phyloP scores from a whole-genome alignment of 2,329 filamentous ascomycete species.

The Ophiostoma piceae region DNA sequence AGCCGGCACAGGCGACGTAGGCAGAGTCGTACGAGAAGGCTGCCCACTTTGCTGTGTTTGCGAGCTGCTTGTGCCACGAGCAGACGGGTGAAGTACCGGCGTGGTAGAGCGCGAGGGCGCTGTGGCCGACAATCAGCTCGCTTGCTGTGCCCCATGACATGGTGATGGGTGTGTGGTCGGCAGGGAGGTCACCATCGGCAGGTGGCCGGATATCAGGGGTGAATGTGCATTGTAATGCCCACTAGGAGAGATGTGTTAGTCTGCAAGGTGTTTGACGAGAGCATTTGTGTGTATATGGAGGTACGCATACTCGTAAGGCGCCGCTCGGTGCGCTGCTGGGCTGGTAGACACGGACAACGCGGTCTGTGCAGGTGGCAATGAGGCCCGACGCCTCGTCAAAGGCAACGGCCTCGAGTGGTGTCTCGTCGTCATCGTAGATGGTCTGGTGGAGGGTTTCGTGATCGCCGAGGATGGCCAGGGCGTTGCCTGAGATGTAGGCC shows the following conservation, averaged over 20 bases:
- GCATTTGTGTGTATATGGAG: background rate
- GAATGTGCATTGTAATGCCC: constrained; percentile 54
- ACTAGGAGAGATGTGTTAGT: constrained; percentile 38
- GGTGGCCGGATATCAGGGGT: constrained; percentile 24
- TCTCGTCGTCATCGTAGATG: constrained; percentile 75
- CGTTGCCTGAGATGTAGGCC: constrained; percentile 86
- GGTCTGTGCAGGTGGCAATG: constrained; percentile 68
- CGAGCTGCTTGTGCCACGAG: constrained; percentile 70
- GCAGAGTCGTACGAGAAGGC: constrained; percentile 80
- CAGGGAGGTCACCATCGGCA: constrained; percentile 41
- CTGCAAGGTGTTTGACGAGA: background rate
- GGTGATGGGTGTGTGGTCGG: constrained; percentile 33
- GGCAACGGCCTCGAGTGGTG: constrained; percentile 64
- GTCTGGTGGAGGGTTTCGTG: constrained; percentile 77
- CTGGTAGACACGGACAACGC: constrained; percentile 68
- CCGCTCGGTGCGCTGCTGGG: constrained; percentile 67
- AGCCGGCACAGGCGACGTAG: constrained; percentile 75
- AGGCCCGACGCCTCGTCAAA: constrained; percentile 80
- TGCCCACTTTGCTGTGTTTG: constrained; percentile 68
- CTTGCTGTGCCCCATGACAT: constrained; percentile 85
- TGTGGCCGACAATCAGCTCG: constrained; percentile 75
- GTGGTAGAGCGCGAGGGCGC: constrained; percentile 62
- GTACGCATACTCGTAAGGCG: constrained; percentile 60
- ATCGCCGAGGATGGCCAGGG: constrained; percentile 74
- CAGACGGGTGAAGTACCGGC: constrained; percentile 46